Evolutionary conservation across 352 stramenopile species (phyloP), one percentile per base, ranked within the genome.

Genomic region (Phytophthora podocarpi): DNA sequence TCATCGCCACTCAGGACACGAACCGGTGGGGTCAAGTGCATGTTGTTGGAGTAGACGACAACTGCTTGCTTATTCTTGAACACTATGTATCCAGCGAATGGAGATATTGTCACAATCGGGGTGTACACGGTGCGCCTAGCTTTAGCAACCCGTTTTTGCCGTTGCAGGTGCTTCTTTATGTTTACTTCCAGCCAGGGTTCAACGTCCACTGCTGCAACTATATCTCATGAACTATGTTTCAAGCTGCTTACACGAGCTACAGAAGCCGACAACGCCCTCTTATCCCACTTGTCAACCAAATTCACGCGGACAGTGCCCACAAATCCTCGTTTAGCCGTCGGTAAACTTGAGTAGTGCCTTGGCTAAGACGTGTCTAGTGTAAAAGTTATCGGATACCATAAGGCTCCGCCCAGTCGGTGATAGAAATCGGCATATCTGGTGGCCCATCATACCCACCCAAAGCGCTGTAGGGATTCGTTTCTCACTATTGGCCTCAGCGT

Each of bases 21-120:
- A n/a, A n/a, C n/a, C n/a, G n/a, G n/a, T n/a, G n/a, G n/a, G n/a
- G n/a, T n/a, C n/a, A n/a, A n/a, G n/a, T n/a, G 13, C 1, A 60
- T 20, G 21, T 60, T 39, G 9, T 59, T 59, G 1, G 16, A 36
- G 28, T 59, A 60, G n/a, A 60, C n/a, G n/a, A 52, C 5, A 46
- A 5, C 7, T 52, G 40, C 1, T 10, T 52, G 51, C 2, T 32
- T 34, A 23, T 60, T 40, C 13, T 52, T 51, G 39, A 52, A 52
- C 2, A 52, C 40, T 18, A 52, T 32, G 10, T 41, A 47, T 5
- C 27, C 16, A 5, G 36, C 16, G 24, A 28, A n/a, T 13, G 15
- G 16, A 37, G 32, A 37, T n/a, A 37, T 37, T n/a, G 12, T 13
- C 5, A 5, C 32, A 37, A 7, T 20, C 3, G 23, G 23, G 21